Base-by-base conservation (phyloP, 176 grass and related monocot species). In the Aegilops tauschii region DNA sequence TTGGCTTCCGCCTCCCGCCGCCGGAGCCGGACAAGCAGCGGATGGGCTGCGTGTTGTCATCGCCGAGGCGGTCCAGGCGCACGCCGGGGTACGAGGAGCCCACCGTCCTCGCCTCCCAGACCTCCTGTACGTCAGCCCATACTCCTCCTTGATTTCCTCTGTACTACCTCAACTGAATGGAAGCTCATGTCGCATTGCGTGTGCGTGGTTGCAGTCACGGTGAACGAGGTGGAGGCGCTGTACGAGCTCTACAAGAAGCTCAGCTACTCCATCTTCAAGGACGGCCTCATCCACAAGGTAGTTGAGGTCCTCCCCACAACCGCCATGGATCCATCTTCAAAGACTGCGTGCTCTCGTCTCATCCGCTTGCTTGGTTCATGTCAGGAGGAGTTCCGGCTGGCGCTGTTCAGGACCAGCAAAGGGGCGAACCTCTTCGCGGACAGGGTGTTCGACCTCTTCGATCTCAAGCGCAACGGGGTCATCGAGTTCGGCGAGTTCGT, bases 231-330 rank as follows among this genome's bases (percentile, higher is more conserved):
- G 74, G 92, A 92, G 89, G 92, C 94, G 29, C 83, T 97, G 65
- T 82, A 84, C 79, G 92, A 97, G 83, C 82, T 97, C 13, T 97
- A 90, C 72, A 94, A 76, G 77, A 97, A 87, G 84, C 66, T 97
- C 80, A 94, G 94, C 86, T 89, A 42, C 62, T 97, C 89, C 77
- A 94, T 97, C 69, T 12, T 90, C 79, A 92, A 97, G 27, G 94
- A 97, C 79, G 92, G 90, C 0, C 90, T 97, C 75, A 94, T 97
- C 62, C 92, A 97, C 92, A 97, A 94, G 94, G 94, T 93, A 13
- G 3, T 4, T 47, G 12, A 3, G 11, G 11, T 40, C 39, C 39
- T 0, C 39, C 2, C 44, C 44, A 14, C 45, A 3, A 1, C 45
- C 45, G 45, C 45, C 45, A 47, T 47, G 45, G 12, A 47, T 44